Evolutionary conservation across 2,329 filamentous ascomycete genomes (phyloP).

Genomic region (Paraconiothyrium sp.): DNA sequence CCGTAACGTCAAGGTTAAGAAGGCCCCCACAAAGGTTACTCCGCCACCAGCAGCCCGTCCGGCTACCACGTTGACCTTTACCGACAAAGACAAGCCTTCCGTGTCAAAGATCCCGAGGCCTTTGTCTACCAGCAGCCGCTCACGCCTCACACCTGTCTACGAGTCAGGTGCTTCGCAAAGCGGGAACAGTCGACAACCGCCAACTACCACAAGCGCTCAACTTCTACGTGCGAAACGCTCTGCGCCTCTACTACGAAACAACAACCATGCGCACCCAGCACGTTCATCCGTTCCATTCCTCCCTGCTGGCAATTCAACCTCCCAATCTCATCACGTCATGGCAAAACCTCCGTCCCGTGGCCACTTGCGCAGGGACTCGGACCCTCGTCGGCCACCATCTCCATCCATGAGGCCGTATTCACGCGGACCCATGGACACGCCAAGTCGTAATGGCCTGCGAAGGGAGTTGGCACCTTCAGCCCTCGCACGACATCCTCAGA

Average conservation of each 20-base stretch:
- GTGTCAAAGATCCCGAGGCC: constrained; percentile 83
- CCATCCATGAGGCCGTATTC: constrained; percentile 58
- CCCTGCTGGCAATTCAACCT: constrained; percentile 76
- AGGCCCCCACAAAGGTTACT: constrained; percentile 63
- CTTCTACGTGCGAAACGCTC: constrained; percentile 69
- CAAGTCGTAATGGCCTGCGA: constrained; percentile 55
- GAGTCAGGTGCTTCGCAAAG: constrained; percentile 80
- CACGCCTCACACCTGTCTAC: constrained; percentile 87
- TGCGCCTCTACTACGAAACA: constrained; percentile 64
- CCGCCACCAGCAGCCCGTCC: constrained; percentile 75
- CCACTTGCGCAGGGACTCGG: constrained; percentile 84
- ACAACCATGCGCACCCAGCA: constrained; percentile 63
- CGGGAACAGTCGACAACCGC: constrained; percentile 65
- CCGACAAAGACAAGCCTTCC: constrained; percentile 68
- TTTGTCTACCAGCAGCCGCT: constrained; percentile 61
- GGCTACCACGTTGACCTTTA: constrained; percentile 89
- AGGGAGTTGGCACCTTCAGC: constrained; percentile 60
- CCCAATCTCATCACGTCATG: constrained; percentile 80
- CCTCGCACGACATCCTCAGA: constrained; percentile 63
- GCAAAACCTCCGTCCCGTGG: constrained; percentile 74
- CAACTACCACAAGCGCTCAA: constrained; percentile 63
- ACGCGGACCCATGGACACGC: constrained; percentile 61
- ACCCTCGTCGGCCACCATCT: constrained; percentile 63
- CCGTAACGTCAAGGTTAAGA: constrained; percentile 89
- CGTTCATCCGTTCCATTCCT: constrained; percentile 78